Conservation (phyloP, 169 alveolate species). For the Cryptosporidium parvum region DNA sequence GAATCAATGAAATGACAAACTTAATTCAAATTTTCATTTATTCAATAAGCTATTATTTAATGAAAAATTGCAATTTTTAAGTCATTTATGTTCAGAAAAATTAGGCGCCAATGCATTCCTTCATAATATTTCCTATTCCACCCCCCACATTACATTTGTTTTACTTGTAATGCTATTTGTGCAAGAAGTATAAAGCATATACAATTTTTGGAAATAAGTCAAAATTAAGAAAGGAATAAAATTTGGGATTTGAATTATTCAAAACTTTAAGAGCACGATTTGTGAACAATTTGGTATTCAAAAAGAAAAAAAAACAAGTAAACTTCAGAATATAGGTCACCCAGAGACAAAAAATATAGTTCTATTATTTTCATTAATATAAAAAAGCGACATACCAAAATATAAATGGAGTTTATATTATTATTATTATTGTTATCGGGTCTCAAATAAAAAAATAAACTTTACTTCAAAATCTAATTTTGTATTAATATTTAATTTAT, state of each 20-base stretch:
- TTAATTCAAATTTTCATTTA: too few relatives aligned
- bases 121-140: not conserved
- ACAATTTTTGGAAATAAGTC: not conserved
- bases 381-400: too few relatives aligned
- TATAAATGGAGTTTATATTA: too few relatives aligned
- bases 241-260: too few relatives aligned
- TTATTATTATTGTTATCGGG: too few relatives aligned
- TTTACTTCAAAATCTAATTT: not conserved
- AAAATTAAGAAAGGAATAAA: not conserved
- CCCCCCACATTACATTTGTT: not conserved
- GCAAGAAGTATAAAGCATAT: not conserved
- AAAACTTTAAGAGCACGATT: not conserved
- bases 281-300: not conserved
- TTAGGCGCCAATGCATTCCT: not conserved
- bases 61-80: too few relatives aligned
- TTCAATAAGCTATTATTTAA: not conserved
- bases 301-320: not conserved
- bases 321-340: not conserved
- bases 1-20: not conserved
- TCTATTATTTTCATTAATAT: too few relatives aligned
- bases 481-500: too few relatives aligned
- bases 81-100: not conserved
- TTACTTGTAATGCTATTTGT: not conserved
- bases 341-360: not conserved
- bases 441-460: too few relatives aligned